These are phyloP conservation scores for Lumnitzera littorea DNA, from an alignment of 345 rosid genomes.

Conservation along the genomic window DNA sequence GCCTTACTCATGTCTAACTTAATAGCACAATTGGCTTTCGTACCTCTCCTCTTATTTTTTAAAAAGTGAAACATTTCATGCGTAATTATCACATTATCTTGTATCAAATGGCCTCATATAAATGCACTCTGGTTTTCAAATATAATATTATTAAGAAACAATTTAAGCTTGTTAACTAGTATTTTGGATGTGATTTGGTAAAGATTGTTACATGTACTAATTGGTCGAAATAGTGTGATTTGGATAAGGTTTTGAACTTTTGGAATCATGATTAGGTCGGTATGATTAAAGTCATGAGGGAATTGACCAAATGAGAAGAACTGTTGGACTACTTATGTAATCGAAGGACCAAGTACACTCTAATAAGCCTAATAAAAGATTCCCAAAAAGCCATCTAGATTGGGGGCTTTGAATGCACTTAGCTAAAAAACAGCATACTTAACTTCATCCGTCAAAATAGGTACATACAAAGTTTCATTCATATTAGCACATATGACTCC, in stretches of 20 bases:
- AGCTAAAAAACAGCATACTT: too few relatives aligned
- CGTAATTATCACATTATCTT: not conserved
- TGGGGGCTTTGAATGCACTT: too few relatives aligned
- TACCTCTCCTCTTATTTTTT: not conserved
- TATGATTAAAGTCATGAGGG: not conserved
- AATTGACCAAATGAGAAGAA: too few relatives aligned
- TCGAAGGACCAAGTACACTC: too few relatives aligned
- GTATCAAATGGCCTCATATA: not conserved
- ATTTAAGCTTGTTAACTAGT: not conserved
- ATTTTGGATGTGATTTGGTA: not conserved
- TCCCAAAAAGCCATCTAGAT: too few relatives aligned
- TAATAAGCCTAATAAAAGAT: too few relatives aligned
- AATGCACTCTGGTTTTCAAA: not conserved
- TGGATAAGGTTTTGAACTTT: not conserved
- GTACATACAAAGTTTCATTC: too few relatives aligned
- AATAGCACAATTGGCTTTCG: not conserved
- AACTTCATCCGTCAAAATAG: too few relatives aligned
- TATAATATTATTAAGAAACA: not conserved
- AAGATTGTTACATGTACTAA: not conserved
- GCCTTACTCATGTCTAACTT: not conserved
- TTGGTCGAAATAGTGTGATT: not conserved
- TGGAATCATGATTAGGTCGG: not conserved
- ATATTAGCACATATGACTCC: too few relatives aligned
- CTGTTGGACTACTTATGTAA: too few relatives aligned
- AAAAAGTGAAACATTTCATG: not conserved